These are phyloP conservation scores for Penicillium pulvis DNA, from an alignment of 495 filamentous ascomycete genomes.

Conservation along the genomic window DNA sequence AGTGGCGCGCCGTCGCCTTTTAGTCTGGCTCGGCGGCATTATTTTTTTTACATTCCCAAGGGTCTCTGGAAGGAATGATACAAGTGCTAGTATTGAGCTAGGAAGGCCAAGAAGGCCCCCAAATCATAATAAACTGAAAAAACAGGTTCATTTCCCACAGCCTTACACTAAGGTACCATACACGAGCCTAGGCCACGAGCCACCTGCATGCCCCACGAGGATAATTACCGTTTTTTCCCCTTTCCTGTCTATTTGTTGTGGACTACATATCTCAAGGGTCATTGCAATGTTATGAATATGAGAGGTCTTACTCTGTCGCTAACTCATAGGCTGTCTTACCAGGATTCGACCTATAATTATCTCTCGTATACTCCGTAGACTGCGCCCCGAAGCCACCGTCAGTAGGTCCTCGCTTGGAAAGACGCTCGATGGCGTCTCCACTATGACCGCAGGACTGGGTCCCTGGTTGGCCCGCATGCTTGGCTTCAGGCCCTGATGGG, in stretches of 20 bases:
- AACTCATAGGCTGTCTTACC: too few relatives aligned
- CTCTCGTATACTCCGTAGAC: background rate
- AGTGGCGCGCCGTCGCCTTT: background rate
- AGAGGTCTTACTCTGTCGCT: background rate
- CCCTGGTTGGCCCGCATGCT: slow-evolving; percentile 8
- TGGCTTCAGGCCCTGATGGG: slow-evolving; percentile 3
- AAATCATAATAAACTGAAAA: background rate
- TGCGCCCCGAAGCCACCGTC: background rate
- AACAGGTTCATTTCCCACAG: background rate
- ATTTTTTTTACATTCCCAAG: background rate
- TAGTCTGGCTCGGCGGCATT: background rate
- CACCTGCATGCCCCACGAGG: slow-evolving; percentile 4
- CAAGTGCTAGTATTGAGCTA: background rate
- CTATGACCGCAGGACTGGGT: slow-evolving; percentile 1
- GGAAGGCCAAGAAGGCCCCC: background rate
- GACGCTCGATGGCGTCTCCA: background rate
- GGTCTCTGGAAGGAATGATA: background rate
- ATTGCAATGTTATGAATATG: background rate
- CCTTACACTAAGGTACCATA: slow-evolving; percentile 1
- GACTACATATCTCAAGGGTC: too few relatives aligned
- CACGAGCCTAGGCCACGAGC: slow-evolving; percentile 6
- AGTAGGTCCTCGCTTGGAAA: slow-evolving; percentile 7
- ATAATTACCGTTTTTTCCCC: slow-evolving; percentile 1
- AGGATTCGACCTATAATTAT: background rate
- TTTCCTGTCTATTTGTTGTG: background rate